phyloP scores from a whole-genome alignment of 1,284 basidiomycete species.

The Sphaerobolus stellatus region DNA sequence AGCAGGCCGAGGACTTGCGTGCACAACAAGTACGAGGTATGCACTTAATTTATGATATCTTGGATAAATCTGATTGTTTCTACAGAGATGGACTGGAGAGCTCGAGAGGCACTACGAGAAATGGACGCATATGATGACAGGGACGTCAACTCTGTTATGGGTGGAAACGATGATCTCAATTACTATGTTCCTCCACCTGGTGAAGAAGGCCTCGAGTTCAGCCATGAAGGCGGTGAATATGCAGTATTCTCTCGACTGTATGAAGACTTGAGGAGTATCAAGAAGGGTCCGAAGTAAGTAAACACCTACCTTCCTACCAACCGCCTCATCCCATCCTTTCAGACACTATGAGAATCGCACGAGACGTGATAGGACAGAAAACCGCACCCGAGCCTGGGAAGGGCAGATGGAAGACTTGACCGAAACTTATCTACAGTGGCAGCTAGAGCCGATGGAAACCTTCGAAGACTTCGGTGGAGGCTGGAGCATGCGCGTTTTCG shows the following conservation, averaged over 20 bases:
- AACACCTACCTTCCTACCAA: neutral
- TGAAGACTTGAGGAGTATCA: neutral
- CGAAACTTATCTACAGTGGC: neutral
- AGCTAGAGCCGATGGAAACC: too few species aligned
- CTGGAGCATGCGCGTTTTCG: neutral
- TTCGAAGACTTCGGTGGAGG: neutral
- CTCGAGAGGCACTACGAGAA: too few species aligned
- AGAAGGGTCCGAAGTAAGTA: neutral
- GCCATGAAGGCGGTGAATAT: constrained; percentile 3
- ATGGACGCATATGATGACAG: too few species aligned
- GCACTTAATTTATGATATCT: too few species aligned
- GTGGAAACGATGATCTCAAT: too few species aligned
- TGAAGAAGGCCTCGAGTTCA: constrained; percentile 2
- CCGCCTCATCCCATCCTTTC: neutral
- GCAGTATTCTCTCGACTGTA: neutral
- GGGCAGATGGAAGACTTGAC: neutral
- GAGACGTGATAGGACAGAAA: neutral
- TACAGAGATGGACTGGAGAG: too few species aligned
- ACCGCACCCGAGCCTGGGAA: neutral
- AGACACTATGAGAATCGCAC: neutral
- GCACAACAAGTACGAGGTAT: too few species aligned
- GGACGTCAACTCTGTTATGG: too few species aligned
- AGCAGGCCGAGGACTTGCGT: too few species aligned
- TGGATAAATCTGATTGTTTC: too few species aligned
- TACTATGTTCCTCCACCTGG: neutral